Base-by-base conservation (phyloP, 768 basidiomycete genomes). In the Boletus fagicola region DNA sequence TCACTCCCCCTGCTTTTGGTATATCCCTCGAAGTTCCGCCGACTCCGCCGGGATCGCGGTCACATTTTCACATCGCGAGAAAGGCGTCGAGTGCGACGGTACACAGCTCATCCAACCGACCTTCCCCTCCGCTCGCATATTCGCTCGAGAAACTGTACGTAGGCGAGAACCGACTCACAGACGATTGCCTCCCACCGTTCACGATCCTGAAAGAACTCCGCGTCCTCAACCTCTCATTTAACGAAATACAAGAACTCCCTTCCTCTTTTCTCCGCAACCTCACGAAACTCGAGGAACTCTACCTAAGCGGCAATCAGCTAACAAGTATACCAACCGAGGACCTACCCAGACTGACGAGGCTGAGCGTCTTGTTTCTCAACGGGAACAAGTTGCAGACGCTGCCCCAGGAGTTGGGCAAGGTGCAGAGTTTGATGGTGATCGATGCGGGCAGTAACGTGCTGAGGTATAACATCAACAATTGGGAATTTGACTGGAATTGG, bases 401-500 rank as follows among this genome's bases (percentile, higher is more conserved):
- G 5, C 97, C 97, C 5, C 87, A 90, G 54, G 97, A 98, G 69
- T 71, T 99, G 48, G 87, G 86, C 39, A 92, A 92, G 68, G 82
- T 97, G 57, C 81, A 82, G 68, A 86, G 81, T 47, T 75, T 99
- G 66, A 82, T 80, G 52, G 83, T 90, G 33, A 78, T 99, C 63
- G 97, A 99, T 68, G 95, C 91, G 5, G 95, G 97, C 8, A 94
- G 88, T 70, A 99, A 99, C 70, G 73, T 85, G 52, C 77, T 99
- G 73, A 92, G 90, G 80, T 98, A 98, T 74, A 99, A 98, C 69
- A 94, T 97, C 64, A 90, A 92, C 63, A 99, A 99, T 67, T 94
- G 88, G 88, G 92, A 96, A 70, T 98, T 94, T 72, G 97, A 99
- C 74, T 98, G 95, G 95, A 98, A 99, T 70, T 98, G 97, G 96